These are phyloP conservation scores for Lipomyces mesembrius DNA, from an alignment of 805 yeast species.

Conservation along the genomic window DNA sequence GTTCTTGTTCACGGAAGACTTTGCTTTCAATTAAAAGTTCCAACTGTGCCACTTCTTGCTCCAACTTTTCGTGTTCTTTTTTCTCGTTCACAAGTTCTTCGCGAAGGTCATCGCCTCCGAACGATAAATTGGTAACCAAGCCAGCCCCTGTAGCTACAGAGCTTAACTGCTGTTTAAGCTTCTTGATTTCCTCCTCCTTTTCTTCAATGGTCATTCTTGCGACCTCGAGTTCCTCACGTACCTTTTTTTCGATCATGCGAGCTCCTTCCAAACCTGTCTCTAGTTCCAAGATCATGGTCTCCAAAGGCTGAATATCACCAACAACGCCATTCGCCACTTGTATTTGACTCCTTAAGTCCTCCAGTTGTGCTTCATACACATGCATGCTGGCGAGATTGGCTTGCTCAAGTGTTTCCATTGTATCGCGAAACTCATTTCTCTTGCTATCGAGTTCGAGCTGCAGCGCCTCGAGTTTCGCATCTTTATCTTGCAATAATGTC, in stretches of 20 bases:
- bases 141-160: neutral
- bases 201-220: conserved; percentile 31
- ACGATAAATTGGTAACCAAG: neutral
- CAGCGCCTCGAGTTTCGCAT: conserved; percentile 41
- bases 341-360: conserved; percentile 34
- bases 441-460: conserved; percentile 42
- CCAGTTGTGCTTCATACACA: conserved; percentile 32
- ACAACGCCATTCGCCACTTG: conserved; percentile 38
- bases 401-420: conserved; percentile 38
- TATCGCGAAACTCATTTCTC: conserved; percentile 44
- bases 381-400: conserved; percentile 30
- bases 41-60: conserved; percentile 39
- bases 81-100: conserved; percentile 9
- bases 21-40: conserved; percentile 40
- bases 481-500: conserved; percentile 40
- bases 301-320: conserved; percentile 40
- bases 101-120: neutral
- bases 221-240: conserved; percentile 10
- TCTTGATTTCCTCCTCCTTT: conserved; percentile 39
- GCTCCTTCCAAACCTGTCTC: conserved; percentile 39
- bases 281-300: conserved; percentile 38
- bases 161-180: conserved; percentile 31
- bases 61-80: conserved; percentile 16
- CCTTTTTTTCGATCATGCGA: conserved; percentile 37
- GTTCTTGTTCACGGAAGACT: conserved; percentile 43